Evolutionary conservation across 345 rosid genomes (phyloP).

Genomic region (Euphorbia pulcherrima): DNA sequence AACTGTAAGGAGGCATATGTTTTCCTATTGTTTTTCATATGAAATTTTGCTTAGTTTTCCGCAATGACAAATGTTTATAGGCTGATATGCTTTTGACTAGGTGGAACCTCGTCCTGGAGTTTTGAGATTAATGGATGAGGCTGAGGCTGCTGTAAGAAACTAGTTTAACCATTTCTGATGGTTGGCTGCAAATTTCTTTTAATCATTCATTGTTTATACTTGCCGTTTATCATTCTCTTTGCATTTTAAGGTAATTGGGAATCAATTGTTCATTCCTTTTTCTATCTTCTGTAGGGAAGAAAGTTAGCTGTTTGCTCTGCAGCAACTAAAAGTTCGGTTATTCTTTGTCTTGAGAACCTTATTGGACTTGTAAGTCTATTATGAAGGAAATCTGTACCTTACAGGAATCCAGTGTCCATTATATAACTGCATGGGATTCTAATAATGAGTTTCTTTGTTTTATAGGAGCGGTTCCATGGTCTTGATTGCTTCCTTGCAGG

Average conservation of each 20-base stretch:
- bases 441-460: constrained; percentile 10
- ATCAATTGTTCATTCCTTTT: not conserved
- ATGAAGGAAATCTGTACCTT: not conserved
- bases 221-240: not conserved
- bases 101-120: constrained; percentile 94
- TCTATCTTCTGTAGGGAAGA: constrained; percentile 51
- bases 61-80: not conserved
- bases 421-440: not conserved
- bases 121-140: constrained; percentile 87
- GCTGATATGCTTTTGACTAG: constrained; percentile 34
- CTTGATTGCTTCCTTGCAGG: constrained; percentile 76
- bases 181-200: not conserved
- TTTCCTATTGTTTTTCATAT: not conserved
- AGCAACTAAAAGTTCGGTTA: constrained; percentile 93
- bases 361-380: constrained; percentile 56
- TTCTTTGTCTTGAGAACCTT: constrained; percentile 85
- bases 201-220: not conserved
- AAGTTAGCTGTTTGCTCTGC: constrained; percentile 89
- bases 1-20: constrained; percentile 48
- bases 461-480: constrained; percentile 73
- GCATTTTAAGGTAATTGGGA: not conserved
- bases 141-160: constrained; percentile 71
- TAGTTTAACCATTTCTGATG: not conserved
- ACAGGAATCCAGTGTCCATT: not conserved
- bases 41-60: not conserved